Conservation (phyloP, 768 basidiomycete genomes). For the Dacryopinax primogenitus region DNA sequence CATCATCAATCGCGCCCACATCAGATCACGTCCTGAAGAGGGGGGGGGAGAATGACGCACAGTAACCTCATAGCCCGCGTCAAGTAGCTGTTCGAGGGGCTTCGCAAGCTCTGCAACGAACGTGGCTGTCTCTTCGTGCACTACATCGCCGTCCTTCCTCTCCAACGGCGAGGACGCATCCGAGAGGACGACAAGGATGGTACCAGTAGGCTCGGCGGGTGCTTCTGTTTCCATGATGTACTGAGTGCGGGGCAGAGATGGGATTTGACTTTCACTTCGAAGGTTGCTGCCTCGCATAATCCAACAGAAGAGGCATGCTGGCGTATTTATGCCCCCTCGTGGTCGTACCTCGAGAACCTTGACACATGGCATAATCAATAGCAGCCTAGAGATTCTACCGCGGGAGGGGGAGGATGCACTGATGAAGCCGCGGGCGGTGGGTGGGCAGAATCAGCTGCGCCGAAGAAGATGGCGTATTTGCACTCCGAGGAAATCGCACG, state of each 20-base stretch:
- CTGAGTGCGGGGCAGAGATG: background rate
- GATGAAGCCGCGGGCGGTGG: too few species aligned
- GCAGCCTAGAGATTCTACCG: too few species aligned
- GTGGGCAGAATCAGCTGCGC: too few species aligned
- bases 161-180: background rate
- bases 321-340: background rate
- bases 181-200: background rate
- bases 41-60: too few species aligned
- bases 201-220: background rate
- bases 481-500: too few species aligned
- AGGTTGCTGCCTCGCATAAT: background rate
- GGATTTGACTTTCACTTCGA: too few species aligned
- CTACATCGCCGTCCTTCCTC: constrained; percentile 9
- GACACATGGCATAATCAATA: too few species aligned
- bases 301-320: too few species aligned
- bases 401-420: too few species aligned
- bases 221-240: background rate
- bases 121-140: constrained; percentile 2
- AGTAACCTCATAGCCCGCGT: constrained; percentile 20
- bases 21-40: too few species aligned
- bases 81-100: constrained; percentile 21
- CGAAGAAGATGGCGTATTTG: too few species aligned
- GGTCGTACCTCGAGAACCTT: background rate
- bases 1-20: background rate
- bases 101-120: constrained; percentile 20